Percentiles rank a stretch among this genome's conserved stretches.
Evolutionary conservation across 441 rosid genomes (phyloP).

Genomic region (Sinapis alba): DNA sequence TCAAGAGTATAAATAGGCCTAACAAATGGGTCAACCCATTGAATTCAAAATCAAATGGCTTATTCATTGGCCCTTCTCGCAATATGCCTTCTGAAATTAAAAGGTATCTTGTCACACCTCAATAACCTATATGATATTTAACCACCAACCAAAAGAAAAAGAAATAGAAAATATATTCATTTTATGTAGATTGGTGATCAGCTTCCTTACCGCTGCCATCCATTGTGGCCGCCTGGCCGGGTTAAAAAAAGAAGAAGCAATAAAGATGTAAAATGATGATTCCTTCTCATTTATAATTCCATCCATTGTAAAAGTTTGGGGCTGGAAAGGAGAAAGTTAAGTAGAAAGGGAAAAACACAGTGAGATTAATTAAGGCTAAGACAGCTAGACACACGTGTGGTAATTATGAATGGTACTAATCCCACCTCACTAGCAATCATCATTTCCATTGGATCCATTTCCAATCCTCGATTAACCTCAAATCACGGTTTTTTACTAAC

Average conservation of each 20-base stretch:
- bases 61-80: not conserved
- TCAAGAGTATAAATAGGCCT: not conserved
- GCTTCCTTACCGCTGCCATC: conserved; percentile 29
- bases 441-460: conserved; percentile 47
- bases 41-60: not conserved
- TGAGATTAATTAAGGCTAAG: conserved; percentile 22
- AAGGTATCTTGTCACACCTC: not conserved
- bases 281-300: conserved; percentile 24
- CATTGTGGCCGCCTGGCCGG: conserved; percentile 9
- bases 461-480: conserved; percentile 16
- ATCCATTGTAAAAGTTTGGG: conserved; percentile 26
- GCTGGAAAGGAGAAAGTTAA: not conserved
- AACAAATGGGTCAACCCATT: not conserved
- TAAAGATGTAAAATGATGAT: conserved; percentile 15
- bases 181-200: not conserved
- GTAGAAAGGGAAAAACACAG: not conserved
- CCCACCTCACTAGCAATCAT: conserved; percentile 57
- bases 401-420: conserved; percentile 73
- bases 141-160: conserved; percentile 6
- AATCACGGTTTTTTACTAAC: not conserved
- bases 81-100: not conserved
- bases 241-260: conserved; percentile 22
- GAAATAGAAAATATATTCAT: not conserved
- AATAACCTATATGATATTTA: not conserved
- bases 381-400: conserved; percentile 63